These are phyloP conservation scores for Blastocystis sp. DNA, from an alignment of 352 stramenopile species.

Conservation along the genomic window DNA sequence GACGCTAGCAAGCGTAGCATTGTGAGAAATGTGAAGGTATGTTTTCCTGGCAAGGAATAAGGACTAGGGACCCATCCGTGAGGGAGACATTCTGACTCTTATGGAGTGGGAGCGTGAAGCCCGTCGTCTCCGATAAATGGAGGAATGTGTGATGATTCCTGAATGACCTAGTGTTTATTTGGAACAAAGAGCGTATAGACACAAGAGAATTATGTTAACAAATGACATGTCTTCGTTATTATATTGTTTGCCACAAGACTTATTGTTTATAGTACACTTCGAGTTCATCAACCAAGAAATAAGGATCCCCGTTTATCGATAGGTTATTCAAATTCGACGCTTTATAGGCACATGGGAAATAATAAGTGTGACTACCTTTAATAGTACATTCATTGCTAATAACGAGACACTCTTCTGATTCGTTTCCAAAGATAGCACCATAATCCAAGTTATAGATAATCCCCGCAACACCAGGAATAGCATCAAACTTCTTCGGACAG, in stretches of 20 bases:
- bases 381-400: background rate
- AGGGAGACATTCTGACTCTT: constrained; percentile 96
- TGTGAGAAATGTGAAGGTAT: constrained; percentile 99
- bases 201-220: background rate
- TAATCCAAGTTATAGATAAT: background rate
- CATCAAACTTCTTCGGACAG: background rate
- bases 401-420: background rate
- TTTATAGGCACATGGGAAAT: background rate
- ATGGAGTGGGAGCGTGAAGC: constrained; percentile 99
- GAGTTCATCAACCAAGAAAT: background rate
- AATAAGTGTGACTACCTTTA: background rate
- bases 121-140: constrained; percentile 90
- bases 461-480: background rate
- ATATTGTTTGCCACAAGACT: background rate
- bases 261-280: background rate
- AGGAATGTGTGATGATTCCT: background rate
- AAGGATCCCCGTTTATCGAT: background rate
- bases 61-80: constrained; percentile 56
- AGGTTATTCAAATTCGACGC: background rate
- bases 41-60: constrained; percentile 81
- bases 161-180: constrained; percentile 50
- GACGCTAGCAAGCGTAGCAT: constrained; percentile 97
- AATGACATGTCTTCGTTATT: background rate
- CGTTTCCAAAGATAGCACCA: background rate
- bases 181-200: too few species aligned